Conservation (phyloP, 2,329 filamentous ascomycete genomes). For the Microdochium nivale region DNA sequence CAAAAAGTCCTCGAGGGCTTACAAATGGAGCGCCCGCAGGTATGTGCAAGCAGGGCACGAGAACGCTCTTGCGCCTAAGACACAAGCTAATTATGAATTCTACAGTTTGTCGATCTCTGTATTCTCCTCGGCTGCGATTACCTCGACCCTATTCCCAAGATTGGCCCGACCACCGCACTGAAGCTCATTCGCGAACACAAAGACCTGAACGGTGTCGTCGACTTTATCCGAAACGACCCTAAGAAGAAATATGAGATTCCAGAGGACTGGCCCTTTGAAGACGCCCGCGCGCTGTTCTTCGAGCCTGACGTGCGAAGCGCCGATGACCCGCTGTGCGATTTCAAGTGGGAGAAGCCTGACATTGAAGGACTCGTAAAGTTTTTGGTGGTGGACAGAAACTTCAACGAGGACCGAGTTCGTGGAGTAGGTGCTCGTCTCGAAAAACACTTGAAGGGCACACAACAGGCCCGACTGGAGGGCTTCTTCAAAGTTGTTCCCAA, state of each 20-base stretch:
- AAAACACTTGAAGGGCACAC: constrained; percentile 85
- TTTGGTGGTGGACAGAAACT: constrained; percentile 89
- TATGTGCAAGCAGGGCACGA: constrained; percentile 24
- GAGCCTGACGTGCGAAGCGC: constrained; percentile 80
- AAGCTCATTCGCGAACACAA: constrained; percentile 92
- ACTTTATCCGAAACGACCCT: constrained; percentile 64
- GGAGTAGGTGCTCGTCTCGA: constrained; percentile 67
- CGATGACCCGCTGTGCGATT: constrained; percentile 81
- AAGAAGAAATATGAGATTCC: constrained; percentile 78
- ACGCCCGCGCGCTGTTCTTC: constrained; percentile 87
- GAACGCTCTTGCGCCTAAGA: not conserved
- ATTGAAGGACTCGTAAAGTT: constrained; percentile 84
- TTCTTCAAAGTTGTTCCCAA: constrained; percentile 94
- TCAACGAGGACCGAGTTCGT: constrained; percentile 89
- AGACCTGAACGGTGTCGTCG: constrained; percentile 78
- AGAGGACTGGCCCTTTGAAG: constrained; percentile 93
- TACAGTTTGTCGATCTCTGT: constrained; percentile 90
- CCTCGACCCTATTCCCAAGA: constrained; percentile 88
- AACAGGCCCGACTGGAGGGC: constrained; percentile 86
- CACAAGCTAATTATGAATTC: constrained; percentile 2
- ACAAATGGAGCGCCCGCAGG: constrained; percentile 79
- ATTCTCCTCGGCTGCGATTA: constrained; percentile 98
- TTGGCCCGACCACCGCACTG: constrained; percentile 84
- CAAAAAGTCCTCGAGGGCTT: constrained; percentile 81
- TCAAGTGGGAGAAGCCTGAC: constrained; percentile 96